Base-by-base conservation (phyloP, 257 asterid species). In the Osmanthus fragrans region DNA sequence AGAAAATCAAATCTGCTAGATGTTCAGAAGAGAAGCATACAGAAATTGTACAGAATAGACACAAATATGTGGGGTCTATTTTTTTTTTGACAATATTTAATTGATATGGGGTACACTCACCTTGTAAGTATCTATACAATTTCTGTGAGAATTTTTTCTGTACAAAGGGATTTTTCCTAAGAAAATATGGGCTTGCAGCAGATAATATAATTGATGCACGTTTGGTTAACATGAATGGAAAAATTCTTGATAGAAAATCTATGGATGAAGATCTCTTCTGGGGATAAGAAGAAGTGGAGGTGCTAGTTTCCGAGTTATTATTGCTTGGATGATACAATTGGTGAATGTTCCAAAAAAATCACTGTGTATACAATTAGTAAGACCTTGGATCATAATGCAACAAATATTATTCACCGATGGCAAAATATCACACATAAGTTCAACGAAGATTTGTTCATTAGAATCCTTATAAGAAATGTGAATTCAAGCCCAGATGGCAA, bases 241-340 rank as follows among this genome's bases (percentile, higher is more conserved):
- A 40, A 65, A 65, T 65, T 25, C 71, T 65, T 6, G 36, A 65
- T 0, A 8, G 71, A 21, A 65, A 2, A 9, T 65, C 71, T 21
- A 65, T 65, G 71, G 71, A 40, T 12, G 71, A 29, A 25, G 71
- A 65, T 25, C 36, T 65, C 36, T 65, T 65, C 10, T 65, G 71
- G 71, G 71, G 16, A 16, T n/a, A 49, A 49, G 58, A 49, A 21
- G 58, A 15, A 21, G 58, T 49, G 58, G 58, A 65, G 71, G 71
- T 65, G 71, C 71, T 25, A 65, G 71, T 65, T 65, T 65, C 13
- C 40, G 71, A 29, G 32, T 65, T 18, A 65, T 65, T 65, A 39
- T 65, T 65, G 16, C 71, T 21, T 65, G 32, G 34, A 65, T 29
- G 37, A 65, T 65, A 65, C 32, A 10, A 4, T 29, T 65, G 71